Base-by-base conservation (phyloP, 2,329 filamentous ascomycete species). In the Colletotrichum sp. region DNA sequence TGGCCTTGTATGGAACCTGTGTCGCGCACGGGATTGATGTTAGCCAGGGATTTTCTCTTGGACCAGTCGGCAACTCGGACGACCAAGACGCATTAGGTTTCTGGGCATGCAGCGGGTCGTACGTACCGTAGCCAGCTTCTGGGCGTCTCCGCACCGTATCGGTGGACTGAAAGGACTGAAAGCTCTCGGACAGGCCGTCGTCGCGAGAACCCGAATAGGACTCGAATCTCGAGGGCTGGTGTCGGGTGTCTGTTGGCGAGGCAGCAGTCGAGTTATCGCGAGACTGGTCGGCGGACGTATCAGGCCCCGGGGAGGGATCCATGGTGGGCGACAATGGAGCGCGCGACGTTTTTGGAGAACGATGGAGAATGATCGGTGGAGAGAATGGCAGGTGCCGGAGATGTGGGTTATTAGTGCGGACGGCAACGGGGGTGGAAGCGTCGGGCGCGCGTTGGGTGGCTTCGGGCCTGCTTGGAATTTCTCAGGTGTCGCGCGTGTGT, bases 101-200 rank as follows among this genome's bases (percentile, higher is more conserved):
- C 70, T 76, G 70, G 70, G 74, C 74, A 66, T 76, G 74, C 74
- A 76, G 70, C 70, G 49, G 74, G 57, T 32, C 70, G 59, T 64
- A 85, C 88, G 75, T 85, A 93, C 92, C 92, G 84, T 93, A 93
- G 26, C 81, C 82, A 39, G 84, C 85, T 78, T 93, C 91, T 72
- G 89, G 87, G 78, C 90, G 88, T 79, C 90, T 88, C 78, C 92
- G 89, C 79, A 92, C 86, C 18, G 91, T 92, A 72, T 93, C 92
- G 26, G 89, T 89, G 24, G 91, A 91, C 80, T 92, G 90, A 79
- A 88, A 89, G 18, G 91, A 91, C 81, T 92, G 90, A 80, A 88
- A 89, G 82, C 88, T 91, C 79, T 92, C 90, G 6, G 89, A 86
- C 64, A 88, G 81, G 28, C 83, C 85, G 64, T 90, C 88, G 49